phyloP scores from a whole-genome alignment of 73 alveolate species.

The Tetrahymena borealis region DNA sequence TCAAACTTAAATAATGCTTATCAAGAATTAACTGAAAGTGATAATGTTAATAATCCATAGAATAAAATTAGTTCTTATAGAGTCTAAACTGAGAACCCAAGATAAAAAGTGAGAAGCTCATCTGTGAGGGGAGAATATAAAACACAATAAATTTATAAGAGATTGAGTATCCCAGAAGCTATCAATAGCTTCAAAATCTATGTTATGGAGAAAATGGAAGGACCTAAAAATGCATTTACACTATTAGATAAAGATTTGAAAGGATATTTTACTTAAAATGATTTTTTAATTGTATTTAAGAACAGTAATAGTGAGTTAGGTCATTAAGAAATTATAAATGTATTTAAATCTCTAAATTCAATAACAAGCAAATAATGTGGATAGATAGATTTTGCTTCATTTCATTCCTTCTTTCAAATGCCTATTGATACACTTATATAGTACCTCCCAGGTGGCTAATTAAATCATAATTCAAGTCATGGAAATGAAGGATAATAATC shows the following conservation, averaged over 20 bases:
- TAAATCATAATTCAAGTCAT: not conserved
- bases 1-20: not conserved
- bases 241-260: not conserved
- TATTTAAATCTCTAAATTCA: not conserved
- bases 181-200: not conserved
- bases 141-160: not conserved
- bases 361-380: not conserved
- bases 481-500: not conserved
- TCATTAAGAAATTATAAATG: not conserved
- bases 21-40: not conserved
- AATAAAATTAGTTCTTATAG: not conserved
- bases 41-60: not conserved
- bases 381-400: not conserved
- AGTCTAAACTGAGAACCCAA: not conserved
- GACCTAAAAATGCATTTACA: not conserved
- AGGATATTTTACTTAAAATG: not conserved
- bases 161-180: not conserved
- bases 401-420: not conserved
- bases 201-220: not conserved
- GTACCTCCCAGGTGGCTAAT: not conserved
- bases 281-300: not conserved
- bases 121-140: not conserved
- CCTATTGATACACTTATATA: not conserved
- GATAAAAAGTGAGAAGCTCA: not conserved
- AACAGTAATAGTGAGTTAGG: not conserved